Conservation (phyloP, 768 basidiomycete genomes). For the Boletus rubescentipes region DNA sequence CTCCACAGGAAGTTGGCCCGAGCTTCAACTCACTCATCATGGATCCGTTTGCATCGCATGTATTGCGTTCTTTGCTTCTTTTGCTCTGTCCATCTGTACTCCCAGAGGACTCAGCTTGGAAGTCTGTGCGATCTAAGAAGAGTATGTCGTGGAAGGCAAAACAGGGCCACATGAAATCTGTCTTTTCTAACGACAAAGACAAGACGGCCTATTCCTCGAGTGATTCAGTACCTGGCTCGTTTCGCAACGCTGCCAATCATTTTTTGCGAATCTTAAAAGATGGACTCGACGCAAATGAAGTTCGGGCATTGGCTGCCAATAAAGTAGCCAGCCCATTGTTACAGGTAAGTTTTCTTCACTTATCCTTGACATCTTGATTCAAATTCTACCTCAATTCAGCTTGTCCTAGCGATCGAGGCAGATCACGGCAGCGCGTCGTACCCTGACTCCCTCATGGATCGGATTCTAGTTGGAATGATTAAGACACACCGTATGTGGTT, state of each 20-base stretch:
- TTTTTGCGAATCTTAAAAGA: constrained; percentile 54
- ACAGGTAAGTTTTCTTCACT: constrained; percentile 46
- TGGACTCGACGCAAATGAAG: constrained; percentile 64
- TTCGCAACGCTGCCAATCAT: constrained; percentile 43
- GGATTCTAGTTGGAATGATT: constrained; percentile 74
- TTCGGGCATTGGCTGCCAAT: constrained; percentile 71
- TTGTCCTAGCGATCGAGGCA: constrained; percentile 81
- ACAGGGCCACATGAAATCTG: constrained; percentile 78
- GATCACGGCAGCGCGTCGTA: constrained; percentile 57
- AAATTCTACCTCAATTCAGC: constrained; percentile 41
- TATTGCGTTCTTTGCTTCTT: constrained; percentile 74
- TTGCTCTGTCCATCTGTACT: constrained; percentile 68
- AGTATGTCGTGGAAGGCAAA: constrained; percentile 79
- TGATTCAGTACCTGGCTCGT: constrained; percentile 43
- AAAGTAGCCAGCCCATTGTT: constrained; percentile 77
- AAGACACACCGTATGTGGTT: constrained; percentile 54
- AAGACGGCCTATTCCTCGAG: constrained; percentile 32
- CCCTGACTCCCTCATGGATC: constrained; percentile 77
- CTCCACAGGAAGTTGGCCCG: constrained; percentile 65
- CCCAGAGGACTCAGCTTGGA: constrained; percentile 36
- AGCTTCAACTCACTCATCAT: constrained; percentile 63
- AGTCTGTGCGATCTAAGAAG: constrained; percentile 76
- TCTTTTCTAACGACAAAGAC: constrained; percentile 53
- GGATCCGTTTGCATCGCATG: constrained; percentile 91
- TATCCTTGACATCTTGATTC: constrained; percentile 7